phyloP scores from a whole-genome alignment of 1,139 yeast genomes.

The Kodamaea suecica region DNA sequence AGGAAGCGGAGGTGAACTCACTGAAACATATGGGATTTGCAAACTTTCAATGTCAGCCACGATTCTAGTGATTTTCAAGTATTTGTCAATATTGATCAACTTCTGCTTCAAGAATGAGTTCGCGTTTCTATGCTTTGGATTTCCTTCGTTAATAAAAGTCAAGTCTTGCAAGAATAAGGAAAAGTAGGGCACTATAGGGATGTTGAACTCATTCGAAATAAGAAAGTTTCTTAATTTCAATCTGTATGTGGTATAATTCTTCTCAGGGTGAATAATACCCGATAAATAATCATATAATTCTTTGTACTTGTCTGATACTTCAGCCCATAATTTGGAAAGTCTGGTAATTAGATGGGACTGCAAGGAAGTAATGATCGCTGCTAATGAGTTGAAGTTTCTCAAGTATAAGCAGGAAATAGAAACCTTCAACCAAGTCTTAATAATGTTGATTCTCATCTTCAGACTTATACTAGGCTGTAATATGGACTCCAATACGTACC shows the following conservation, averaged over 20 bases:
- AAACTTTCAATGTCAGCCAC: constrained; percentile 76
- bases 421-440: constrained; percentile 81
- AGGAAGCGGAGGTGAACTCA: constrained; percentile 1
- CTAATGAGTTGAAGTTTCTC: constrained; percentile 80
- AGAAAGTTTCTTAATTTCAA: constrained; percentile 59
- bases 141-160: constrained; percentile 86
- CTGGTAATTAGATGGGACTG: constrained; percentile 81
- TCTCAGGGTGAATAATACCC: constrained; percentile 76
- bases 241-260: constrained; percentile 77
- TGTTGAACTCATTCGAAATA: constrained; percentile 47
- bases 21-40: constrained; percentile 48
- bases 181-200: constrained; percentile 83
- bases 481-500: constrained; percentile 79
- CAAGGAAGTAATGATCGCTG: constrained; percentile 82
- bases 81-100: constrained; percentile 79
- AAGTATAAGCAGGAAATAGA: constrained; percentile 79
- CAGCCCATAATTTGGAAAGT: constrained; percentile 62
- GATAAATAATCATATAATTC: constrained; percentile 65
- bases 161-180: constrained; percentile 83
- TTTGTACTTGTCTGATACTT: constrained; percentile 61
- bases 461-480: constrained; percentile 50
- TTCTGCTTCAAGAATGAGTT: constrained; percentile 56
- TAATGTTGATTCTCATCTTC: constrained; percentile 53
- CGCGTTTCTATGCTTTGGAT: constrained; percentile 63
- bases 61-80: constrained; percentile 67